Percentiles rank a stretch among this genome's conserved stretches.
Evolutionary conservation across 352 stramenopile species (phyloP).

Genomic region (Pseudoperonospora humuli): DNA sequence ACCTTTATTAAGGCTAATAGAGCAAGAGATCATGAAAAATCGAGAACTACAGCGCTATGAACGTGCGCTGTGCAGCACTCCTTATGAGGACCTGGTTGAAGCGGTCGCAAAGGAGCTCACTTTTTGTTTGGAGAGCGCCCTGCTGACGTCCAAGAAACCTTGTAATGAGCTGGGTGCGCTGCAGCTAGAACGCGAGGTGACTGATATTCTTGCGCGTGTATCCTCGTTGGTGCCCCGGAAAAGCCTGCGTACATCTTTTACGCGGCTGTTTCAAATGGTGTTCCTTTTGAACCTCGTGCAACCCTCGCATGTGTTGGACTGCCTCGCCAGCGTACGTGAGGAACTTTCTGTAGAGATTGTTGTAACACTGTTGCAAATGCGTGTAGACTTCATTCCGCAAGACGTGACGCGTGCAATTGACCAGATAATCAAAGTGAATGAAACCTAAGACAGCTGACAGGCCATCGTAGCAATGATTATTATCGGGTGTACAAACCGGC

Average conservation of each 20-base stretch:
- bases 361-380: conserved; percentile 48
- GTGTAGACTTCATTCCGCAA: conserved; percentile 57
- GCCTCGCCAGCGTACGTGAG: conserved; percentile 38
- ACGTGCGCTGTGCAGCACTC: conserved; percentile 35
- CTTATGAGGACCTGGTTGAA: conserved; percentile 67
- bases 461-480: too few species aligned
- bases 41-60: conserved; percentile 55
- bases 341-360: conserved; percentile 47
- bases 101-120: conserved; percentile 52
- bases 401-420: conserved; percentile 40
- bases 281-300: conserved; percentile 79
- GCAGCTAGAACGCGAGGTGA: conserved; percentile 70
- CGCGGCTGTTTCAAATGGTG: conserved; percentile 66
- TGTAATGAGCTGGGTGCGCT: conserved; percentile 78
- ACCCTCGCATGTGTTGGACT: conserved; percentile 62
- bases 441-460: too few species aligned
- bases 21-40: conserved; percentile 67
- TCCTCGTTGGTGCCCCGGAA: conserved; percentile 41
- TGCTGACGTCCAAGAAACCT: conserved; percentile 45
- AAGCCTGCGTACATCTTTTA: conserved; percentile 61
- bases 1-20: conserved; percentile 51
- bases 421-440: conserved; percentile 14
- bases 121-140: conserved; percentile 41
- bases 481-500: too few species aligned
- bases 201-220: conserved; percentile 47